Evolutionary conservation across 345 rosid species (phyloP), one percentile per base, ranked within the genome.

Genomic region (Eucalyptus curtisii): DNA sequence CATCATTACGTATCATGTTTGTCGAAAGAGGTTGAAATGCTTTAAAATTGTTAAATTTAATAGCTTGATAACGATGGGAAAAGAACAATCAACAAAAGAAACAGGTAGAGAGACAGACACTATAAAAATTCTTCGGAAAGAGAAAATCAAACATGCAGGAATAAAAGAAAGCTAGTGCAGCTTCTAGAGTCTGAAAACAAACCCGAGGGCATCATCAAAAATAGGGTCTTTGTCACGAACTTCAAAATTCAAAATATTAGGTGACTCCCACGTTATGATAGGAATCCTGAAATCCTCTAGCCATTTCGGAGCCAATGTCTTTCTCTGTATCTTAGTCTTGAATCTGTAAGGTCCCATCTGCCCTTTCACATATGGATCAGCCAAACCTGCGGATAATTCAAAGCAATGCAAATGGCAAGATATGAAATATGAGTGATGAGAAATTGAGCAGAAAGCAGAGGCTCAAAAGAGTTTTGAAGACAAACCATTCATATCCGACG

Each of bases 361-460:
- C 86, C 99, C 99, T 92, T 95, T 98, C 90, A 96, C 97, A 47
- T 97, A 98, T 49, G 99, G 99, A 93, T 98, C 99, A 86, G 99
- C 94, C 92, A 97, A 92, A 88, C 99, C 99, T 97, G 96, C 90
- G 89, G 31, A 53, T 17, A 66, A 89, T 25, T 15, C 42, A 52
- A 84, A 82, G 87, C 86, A 30, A 52, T 53, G 48, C 42, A 84
- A 50, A 88, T 45, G 68, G 22, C 24, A 88, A 57, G 11, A 40
- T 37, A 80, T 25, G 79, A 19, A 12, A 44, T 52, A 48, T 27
- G 22, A 85, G 81, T 13, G 49, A 27, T 10, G 37, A 48, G 47
- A 30, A 86, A 22, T 64, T 22, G 33, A 89, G 48, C 86, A 48
- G 33, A 68, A 9, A 47, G 89, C 27, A 68, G 71, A 44, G 50